Base-by-base conservation (phyloP, 2,329 filamentous ascomycete species). In the Coniochaeta prunicola region DNA sequence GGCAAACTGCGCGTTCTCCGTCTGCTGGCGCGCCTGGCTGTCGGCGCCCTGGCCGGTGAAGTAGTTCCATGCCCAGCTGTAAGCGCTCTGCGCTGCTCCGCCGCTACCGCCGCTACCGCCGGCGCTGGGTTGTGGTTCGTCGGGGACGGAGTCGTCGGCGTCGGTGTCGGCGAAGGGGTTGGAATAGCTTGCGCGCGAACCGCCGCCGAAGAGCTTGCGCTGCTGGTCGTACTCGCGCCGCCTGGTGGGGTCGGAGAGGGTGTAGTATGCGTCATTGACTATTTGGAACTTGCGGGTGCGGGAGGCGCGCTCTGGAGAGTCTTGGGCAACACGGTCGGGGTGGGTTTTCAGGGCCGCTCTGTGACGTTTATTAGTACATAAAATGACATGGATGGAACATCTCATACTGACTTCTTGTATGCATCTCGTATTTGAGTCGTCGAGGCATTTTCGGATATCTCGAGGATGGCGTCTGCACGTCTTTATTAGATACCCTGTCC, bases 291-390 rank as follows among this genome's bases (percentile, higher is more conserved):
- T 70, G 59, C 89, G 90, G 6, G 94, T 99, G 68, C 92, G 89
- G 13, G 83, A 74, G 24, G 85, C 74, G 63, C 93, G 90, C 66
- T 97, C 92, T 38, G 92, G 91, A 5, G 91, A 93, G 74, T 92
- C 86, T 64, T 83, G 77, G 30, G 92, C 82, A 42, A 99, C 91
- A 60, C 94, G 90, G 72, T 99, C 94, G 1, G 93, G 93, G 72
- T 97, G 93, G 63, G 90, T 92, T 75, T 94, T 96, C 53, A 97
- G 80, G 5, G 93, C 93, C 67, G 90, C 90, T 70, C 89, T 92
- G 68, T 2, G n/a, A 28, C 38, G n/a, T 33, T 57, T 42, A 50
- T 53, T 36, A 34, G 57, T 33, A 59, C 54, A 21, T 15, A 30
- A 12, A 40, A 55, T 64, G 58, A 34, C 17, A 12, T 12, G 56